A percentile compares a stretch with the other conserved stretches of the same genome.
Evolutionary conservation across 768 basidiomycete species (phyloP).

Genomic region (Hygrocybe coccinea): DNA sequence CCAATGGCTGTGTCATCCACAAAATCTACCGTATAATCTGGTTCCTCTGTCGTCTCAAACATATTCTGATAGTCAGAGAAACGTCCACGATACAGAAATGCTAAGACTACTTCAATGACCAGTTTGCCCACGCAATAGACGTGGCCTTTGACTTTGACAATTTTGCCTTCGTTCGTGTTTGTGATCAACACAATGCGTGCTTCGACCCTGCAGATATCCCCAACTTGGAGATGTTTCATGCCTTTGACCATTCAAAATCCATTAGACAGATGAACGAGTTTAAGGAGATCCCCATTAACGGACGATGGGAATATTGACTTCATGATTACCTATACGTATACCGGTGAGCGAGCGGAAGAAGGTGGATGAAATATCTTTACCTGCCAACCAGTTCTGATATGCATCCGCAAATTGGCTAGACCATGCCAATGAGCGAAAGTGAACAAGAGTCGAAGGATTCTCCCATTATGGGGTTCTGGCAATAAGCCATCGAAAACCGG

Average conservation of each 20-base stretch:
- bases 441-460: neutral
- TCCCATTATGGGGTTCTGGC: slow-evolving; percentile 1
- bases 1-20: too few relatives aligned
- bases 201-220: slow-evolving; percentile 89
- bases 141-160: slow-evolving; percentile 82
- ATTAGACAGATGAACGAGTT: slow-evolving; percentile 95
- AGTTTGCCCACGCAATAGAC: slow-evolving; percentile 73
- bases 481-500: slow-evolving; percentile 7
- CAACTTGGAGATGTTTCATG: slow-evolving; percentile 68
- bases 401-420: slow-evolving; percentile 5
- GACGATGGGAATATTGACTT: slow-evolving; percentile 95
- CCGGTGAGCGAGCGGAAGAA: slow-evolving; percentile 5
- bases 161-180: slow-evolving; percentile 89
- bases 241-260: slow-evolving; percentile 88
- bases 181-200: slow-evolving; percentile 84
- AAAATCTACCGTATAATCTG: too few relatives aligned
- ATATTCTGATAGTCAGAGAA: too few relatives aligned
- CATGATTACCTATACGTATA: slow-evolving; percentile 83
- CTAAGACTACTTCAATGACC: slow-evolving; percentile 88
- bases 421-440: neutral
- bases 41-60: too few relatives aligned
- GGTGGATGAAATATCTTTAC: slow-evolving; percentile 40
- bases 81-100: too few relatives aligned
- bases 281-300: slow-evolving; percentile 92
- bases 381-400: slow-evolving; percentile 93